Conservation (phyloP, 257 asterid genomes). For the Solanum microdontum region DNA sequence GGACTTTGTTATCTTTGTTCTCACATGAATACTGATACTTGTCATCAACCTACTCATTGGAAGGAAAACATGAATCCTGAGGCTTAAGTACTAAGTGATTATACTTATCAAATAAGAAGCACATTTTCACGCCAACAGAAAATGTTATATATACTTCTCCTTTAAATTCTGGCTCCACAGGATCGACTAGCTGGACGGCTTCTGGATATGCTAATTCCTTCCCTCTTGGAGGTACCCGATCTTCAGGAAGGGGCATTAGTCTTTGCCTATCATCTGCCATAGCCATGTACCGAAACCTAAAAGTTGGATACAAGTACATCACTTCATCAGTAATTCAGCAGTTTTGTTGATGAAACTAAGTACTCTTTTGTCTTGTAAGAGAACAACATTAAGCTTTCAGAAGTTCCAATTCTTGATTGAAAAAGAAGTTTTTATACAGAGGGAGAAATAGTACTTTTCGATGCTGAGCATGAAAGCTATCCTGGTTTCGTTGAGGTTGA, state of each 20-base stretch:
- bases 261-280: constrained; percentile 67
- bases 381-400: not conserved
- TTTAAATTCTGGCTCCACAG: constrained; percentile 67
- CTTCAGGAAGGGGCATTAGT: constrained; percentile 70
- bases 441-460: constrained; percentile 16
- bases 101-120: not conserved
- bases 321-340: not conserved
- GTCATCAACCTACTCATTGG: constrained; percentile 58
- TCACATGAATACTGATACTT: constrained; percentile 75
- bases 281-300: constrained; percentile 77
- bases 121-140: not conserved
- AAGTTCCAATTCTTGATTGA: not conserved
- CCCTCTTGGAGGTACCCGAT: constrained; percentile 70
- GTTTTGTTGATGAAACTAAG: not conserved
- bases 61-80: not conserved
- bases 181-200: constrained; percentile 78
- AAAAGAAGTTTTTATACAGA: not conserved
- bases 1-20: constrained; percentile 71
- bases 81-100: not conserved
- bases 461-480: constrained; percentile 48
- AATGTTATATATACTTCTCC: constrained; percentile 46
- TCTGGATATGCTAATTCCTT: constrained; percentile 73
- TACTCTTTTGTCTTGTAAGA: not conserved
- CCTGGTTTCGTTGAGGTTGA: constrained; percentile 38
- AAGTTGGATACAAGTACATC: not conserved